Evolutionary conservation across 305 asterid species (phyloP).

Genomic region (Withania somnifera): DNA sequence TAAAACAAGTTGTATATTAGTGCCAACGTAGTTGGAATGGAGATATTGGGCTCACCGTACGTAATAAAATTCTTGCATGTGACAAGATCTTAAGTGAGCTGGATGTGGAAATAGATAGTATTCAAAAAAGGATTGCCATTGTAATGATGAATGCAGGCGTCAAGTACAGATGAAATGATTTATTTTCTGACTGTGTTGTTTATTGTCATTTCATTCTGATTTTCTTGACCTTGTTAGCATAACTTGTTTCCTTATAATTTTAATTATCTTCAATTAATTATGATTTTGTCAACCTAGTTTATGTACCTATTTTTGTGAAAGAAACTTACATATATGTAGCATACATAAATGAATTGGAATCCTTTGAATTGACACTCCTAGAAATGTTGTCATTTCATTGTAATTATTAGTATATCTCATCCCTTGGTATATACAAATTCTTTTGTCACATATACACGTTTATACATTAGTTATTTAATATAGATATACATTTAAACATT

Average conservation of each 20-base stretch:
- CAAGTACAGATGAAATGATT: slow-evolving; percentile 61
- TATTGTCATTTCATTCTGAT: slow-evolving; percentile 40
- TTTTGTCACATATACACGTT: too few species aligned
- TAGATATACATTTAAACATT: too few species aligned
- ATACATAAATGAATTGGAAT: too few species aligned
- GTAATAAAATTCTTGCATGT: slow-evolving; percentile 90
- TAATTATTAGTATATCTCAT: too few species aligned
- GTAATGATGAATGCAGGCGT: slow-evolving; percentile 90
- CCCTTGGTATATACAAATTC: too few species aligned
- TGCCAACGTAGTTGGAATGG: slow-evolving; percentile 83
- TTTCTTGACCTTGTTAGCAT: slow-evolving; percentile 28
- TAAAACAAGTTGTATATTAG: too few species aligned
- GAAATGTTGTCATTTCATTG: too few species aligned
- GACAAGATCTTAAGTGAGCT: slow-evolving; percentile 73
- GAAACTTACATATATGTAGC: too few species aligned
- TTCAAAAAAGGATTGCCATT: slow-evolving; percentile 90
- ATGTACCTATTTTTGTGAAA: too few species aligned
- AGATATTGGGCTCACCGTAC: slow-evolving; percentile 90
- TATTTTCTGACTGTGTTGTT: slow-evolving; percentile 36
- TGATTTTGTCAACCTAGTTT: not conserved
- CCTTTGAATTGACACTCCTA: too few species aligned
- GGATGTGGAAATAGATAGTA: slow-evolving; percentile 86
- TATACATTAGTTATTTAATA: too few species aligned
- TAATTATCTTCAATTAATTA: not conserved
- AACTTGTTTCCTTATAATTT: not conserved